phyloP scores from a whole-genome alignment of 306 rosid species.

The Sesbania bispinosa region DNA sequence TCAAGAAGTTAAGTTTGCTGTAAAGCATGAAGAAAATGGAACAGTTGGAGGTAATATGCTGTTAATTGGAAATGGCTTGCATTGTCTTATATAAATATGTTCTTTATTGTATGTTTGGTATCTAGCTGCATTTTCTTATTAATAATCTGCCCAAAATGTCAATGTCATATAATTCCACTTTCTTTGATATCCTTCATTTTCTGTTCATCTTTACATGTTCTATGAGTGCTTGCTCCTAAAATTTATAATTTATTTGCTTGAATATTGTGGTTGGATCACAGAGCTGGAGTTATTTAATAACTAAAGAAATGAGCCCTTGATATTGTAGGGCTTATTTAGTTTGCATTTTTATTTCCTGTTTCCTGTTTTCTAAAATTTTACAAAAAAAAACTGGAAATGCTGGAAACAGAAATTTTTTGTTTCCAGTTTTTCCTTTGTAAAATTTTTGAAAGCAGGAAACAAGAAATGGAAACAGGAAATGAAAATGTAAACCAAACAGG shows the following conservation, averaged over 20 bases:
- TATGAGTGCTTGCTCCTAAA: not conserved
- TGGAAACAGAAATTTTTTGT: too few species aligned
- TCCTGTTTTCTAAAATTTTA: too few species aligned
- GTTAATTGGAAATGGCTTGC: not conserved
- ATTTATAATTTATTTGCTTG: not conserved
- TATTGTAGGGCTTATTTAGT: too few species aligned
- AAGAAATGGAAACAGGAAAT: too few species aligned
- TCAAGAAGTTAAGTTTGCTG: constrained; percentile 27
- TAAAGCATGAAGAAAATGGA: constrained; percentile 34
- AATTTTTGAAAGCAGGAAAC: too few species aligned
- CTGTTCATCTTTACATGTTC: constrained; percentile 10
- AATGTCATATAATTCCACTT: not conserved
- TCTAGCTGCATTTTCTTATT: not conserved
- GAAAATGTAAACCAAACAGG: too few species aligned
- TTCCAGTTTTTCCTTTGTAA: too few species aligned
- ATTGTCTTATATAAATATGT: not conserved
- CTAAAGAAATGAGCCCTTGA: not conserved
- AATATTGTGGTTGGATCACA: constrained; percentile 7
- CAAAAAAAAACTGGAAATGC: too few species aligned
- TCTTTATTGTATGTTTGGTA: constrained; percentile 20
- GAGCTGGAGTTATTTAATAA: not conserved
- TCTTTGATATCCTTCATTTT: constrained; percentile 8
- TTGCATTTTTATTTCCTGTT: too few species aligned
- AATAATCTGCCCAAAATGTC: not conserved
- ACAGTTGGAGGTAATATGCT: constrained; percentile 30